Base-by-base conservation (phyloP, 768 basidiomycete species). In the Serendipita indica region DNA sequence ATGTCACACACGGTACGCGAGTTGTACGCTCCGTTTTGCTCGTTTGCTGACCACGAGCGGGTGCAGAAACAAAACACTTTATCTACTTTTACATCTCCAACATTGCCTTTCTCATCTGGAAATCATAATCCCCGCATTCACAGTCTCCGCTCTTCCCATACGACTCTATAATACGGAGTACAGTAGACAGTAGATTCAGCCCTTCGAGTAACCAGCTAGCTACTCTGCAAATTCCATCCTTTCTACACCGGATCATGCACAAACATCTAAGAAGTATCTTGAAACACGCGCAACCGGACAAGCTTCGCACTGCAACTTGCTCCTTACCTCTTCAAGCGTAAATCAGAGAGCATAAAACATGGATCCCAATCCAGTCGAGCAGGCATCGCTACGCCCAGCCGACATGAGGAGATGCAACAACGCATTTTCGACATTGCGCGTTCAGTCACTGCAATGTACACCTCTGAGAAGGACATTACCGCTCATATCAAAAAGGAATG, bases 331-430 rank as follows among this genome's bases (percentile, higher is more conserved):
- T n/a, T n/a, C n/a, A n/a, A n/a, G n/a, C n/a, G n/a, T n/a, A n/a
- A n/a, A n/a, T n/a, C n/a, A n/a, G n/a, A n/a, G n/a, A n/a, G n/a
- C n/a, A n/a, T n/a, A n/a, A n/a, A n/a, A n/a, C n/a, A n/a, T n/a
- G n/a, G n/a, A n/a, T n/a, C n/a, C n/a, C n/a, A n/a, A n/a, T n/a
- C n/a, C n/a, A n/a, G n/a, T n/a, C n/a, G 10, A 37, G n/a, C 91
- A 90, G 69, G 90, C 91, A 61, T 84, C 87, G 74, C 89, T 97
- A 67, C 94, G 96, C 74, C 91, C 86, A 67, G 89, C 92, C 62
- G 93, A 97, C 72, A 96, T 96, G 91, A 96, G 65, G 89, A 94
- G 68, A 86, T 96, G 89, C 91, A 96, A 72, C 86, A 91, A 72
- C 86, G 89, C 73, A 82, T 82, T 65, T 86, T 98, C 65, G 89